Evolutionary conservation across 2,329 filamentous ascomycete genomes (phyloP).

Genomic region (Neofusicoccum kwambonambiense): DNA sequence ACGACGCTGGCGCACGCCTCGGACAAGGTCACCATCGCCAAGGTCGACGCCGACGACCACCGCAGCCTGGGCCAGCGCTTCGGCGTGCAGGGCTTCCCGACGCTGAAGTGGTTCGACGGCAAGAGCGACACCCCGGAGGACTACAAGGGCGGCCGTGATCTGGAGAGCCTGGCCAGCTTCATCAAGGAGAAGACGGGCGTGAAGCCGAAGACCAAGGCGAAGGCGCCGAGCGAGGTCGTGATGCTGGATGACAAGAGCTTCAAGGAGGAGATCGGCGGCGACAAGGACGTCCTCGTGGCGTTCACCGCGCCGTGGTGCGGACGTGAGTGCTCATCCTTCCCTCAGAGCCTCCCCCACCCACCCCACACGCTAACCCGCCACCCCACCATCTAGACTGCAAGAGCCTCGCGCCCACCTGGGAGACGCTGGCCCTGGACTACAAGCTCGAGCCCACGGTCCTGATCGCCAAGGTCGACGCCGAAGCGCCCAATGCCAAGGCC

Average conservation of each 20-base stretch:
- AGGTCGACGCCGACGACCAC: conserved; percentile 93
- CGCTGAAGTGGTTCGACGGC: conserved; percentile 96
- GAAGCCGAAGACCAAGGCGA: conserved; percentile 73
- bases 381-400: conserved; percentile 76
- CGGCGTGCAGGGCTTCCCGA: conserved; percentile 91
- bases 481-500: conserved; percentile 79
- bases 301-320: conserved; percentile 99
- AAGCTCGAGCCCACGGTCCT: conserved; percentile 73
- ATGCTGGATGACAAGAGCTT: conserved; percentile 81
- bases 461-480: conserved; percentile 93
- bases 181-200: conserved; percentile 84
- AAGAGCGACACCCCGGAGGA: conserved; percentile 83
- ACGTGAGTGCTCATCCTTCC: conserved; percentile 62
- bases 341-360: background rate
- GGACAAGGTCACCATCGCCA: conserved; percentile 81
- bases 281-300: conserved; percentile 89
- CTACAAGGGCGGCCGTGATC: conserved; percentile 81
- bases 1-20: conserved; percentile 69
- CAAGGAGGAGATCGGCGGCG: conserved; percentile 71
- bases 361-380: too few relatives aligned
- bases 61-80: conserved; percentile 80
- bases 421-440: conserved; percentile 81
- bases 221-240: conserved; percentile 71
- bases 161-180: conserved; percentile 80
- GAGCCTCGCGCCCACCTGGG: conserved; percentile 84